Conservation (phyloP, 1,139 yeast species). For the Arxiozyma heterogenica region DNA sequence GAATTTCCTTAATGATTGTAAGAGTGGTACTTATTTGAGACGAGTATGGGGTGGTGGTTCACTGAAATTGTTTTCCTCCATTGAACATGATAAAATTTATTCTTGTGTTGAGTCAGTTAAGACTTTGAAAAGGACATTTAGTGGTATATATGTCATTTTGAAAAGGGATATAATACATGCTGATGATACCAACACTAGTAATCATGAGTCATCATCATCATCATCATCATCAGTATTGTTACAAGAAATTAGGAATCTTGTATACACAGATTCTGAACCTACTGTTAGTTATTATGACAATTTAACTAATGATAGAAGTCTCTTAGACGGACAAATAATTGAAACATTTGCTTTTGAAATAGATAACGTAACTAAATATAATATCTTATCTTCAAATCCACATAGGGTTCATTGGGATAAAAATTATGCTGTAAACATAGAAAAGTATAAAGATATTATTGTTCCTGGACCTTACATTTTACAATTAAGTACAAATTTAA, state of each 20-base stretch:
- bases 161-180: slow-evolving; percentile 32
- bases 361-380: slow-evolving; percentile 45
- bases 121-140: slow-evolving; percentile 32
- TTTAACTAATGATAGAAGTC: background rate
- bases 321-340: slow-evolving; percentile 8
- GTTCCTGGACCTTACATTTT: slow-evolving; percentile 80
- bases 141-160: slow-evolving; percentile 39
- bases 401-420: slow-evolving; percentile 74
- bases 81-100: slow-evolving; percentile 33
- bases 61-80: slow-evolving; percentile 36
- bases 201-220: no score
- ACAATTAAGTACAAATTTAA: slow-evolving; percentile 47
- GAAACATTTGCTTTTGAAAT: slow-evolving; percentile 14
- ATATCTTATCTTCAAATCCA: slow-evolving; percentile 68
- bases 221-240: background rate
- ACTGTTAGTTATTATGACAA: slow-evolving; percentile 9
- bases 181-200: slow-evolving; percentile 15
- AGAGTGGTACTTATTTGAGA: slow-evolving; percentile 35
- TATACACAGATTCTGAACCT: slow-evolving; percentile 29
- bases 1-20: slow-evolving; percentile 3
- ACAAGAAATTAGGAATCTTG: slow-evolving; percentile 31
- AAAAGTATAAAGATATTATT: slow-evolving; percentile 51
- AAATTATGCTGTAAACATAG: slow-evolving; percentile 42
- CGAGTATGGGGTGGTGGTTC: slow-evolving; percentile 81
- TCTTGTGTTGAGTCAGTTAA: slow-evolving; percentile 41